Conservation (phyloP, 2,329 filamentous ascomycete species). For the Aspergillus sp. region DNA sequence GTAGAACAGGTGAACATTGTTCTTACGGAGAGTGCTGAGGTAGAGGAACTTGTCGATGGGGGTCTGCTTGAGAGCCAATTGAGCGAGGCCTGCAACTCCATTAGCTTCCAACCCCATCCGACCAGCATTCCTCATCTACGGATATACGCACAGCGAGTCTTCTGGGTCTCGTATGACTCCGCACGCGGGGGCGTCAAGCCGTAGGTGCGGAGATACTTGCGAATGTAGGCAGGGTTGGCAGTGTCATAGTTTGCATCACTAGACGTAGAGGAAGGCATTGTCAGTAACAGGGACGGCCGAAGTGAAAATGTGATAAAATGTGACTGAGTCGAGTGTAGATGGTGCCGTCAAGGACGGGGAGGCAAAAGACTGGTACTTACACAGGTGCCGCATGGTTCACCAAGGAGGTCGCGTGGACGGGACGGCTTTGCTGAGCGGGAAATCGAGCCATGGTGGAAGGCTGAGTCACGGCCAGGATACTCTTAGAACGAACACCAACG, state of each 20-base stretch:
- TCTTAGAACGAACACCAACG: slow-evolving; percentile 20
- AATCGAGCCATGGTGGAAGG: slow-evolving; percentile 39
- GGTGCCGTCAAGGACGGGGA: not conserved
- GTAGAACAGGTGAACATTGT: slow-evolving; percentile 57
- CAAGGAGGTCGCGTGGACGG: slow-evolving; percentile 39
- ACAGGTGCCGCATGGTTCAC: slow-evolving; percentile 34
- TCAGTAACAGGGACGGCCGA: slow-evolving; percentile 8
- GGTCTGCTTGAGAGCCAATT: slow-evolving; percentile 50
- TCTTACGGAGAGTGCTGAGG: slow-evolving; percentile 52
- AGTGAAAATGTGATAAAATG: not conserved
- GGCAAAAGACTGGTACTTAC: slow-evolving; percentile 28
- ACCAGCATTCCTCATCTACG: not conserved
- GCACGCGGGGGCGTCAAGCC: slow-evolving; percentile 52
- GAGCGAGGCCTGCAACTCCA: slow-evolving; percentile 40
- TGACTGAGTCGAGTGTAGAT: not conserved
- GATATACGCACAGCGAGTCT: slow-evolving; percentile 45
- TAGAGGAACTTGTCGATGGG: slow-evolving; percentile 54
- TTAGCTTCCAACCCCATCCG: slow-evolving; percentile 12
- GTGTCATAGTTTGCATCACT: slow-evolving; percentile 52
- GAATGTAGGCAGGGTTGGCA: slow-evolving; percentile 51
- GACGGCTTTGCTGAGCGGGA: slow-evolving; percentile 37
- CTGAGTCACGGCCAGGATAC: slow-evolving; percentile 27
- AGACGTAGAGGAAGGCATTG: not conserved
- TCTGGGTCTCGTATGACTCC: slow-evolving; percentile 52
- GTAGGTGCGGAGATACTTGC: slow-evolving; percentile 55